phyloP scores from a whole-genome alignment of 208 protist genomes.

The Acanthamoeba royreba region DNA sequence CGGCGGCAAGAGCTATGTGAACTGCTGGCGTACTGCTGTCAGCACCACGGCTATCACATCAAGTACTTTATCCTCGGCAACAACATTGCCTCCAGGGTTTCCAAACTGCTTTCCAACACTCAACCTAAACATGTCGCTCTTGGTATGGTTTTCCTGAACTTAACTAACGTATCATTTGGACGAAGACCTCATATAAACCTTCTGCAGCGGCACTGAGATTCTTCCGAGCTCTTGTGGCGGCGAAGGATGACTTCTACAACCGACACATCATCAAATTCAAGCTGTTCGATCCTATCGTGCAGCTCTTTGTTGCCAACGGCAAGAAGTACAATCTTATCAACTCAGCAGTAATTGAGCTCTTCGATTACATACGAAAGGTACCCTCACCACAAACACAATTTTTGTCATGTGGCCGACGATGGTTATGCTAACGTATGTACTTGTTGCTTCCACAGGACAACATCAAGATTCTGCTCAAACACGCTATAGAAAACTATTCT shows the following conservation, averaged over 20 bases:
- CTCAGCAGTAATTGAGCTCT: slow-evolving; percentile 75
- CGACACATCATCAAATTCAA: slow-evolving; percentile 73
- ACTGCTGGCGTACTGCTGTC: slow-evolving; percentile 66
- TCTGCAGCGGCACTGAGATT: slow-evolving; percentile 68
- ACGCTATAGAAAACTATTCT: slow-evolving; percentile 49
- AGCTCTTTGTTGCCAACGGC: slow-evolving; percentile 67
- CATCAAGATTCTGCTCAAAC: slow-evolving; percentile 56
- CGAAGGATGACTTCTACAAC: slow-evolving; percentile 76
- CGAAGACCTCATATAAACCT: no score
- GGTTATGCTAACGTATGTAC: not conserved
- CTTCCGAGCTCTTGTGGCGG: slow-evolving; percentile 65
- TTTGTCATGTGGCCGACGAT: not conserved
- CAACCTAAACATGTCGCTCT: slow-evolving; percentile 50
- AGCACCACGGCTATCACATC: slow-evolving; percentile 66
- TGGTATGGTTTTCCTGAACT: not conserved
- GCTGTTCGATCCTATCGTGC: slow-evolving; percentile 69
- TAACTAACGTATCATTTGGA: not conserved
- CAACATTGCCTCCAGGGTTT: slow-evolving; percentile 47
- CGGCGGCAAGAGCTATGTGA: slow-evolving; percentile 57
- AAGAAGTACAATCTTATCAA: slow-evolving; percentile 79
- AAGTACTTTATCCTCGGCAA: slow-evolving; percentile 71
- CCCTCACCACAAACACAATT: not conserved
- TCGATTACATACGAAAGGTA: slow-evolving; percentile 71
- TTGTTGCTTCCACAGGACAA: slow-evolving; percentile 23
- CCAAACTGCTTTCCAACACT: slow-evolving; percentile 23